These are phyloP conservation scores for Mortierella sp. DNA, from an alignment of 371 early-diverging fungal genomes.

Conservation along the genomic window DNA sequence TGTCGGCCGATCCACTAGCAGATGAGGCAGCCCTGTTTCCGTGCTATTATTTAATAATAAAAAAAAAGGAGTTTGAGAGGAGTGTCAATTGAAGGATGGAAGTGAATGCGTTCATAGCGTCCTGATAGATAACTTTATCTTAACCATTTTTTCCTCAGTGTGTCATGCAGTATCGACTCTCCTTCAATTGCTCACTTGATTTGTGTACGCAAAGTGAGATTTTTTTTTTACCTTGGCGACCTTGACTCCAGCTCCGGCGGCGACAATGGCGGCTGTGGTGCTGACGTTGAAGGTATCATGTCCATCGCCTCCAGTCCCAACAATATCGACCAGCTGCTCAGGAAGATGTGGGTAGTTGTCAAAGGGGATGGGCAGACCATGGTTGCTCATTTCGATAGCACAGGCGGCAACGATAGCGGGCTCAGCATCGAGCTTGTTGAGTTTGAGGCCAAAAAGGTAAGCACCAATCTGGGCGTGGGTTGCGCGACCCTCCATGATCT, in stretches of 20 bases:
- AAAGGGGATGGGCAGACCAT: constrained; percentile 71
- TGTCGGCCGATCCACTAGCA: constrained; percentile 94
- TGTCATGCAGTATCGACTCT: constrained; percentile 2
- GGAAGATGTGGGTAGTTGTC: constrained; percentile 58
- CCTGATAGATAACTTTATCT: constrained; percentile 19
- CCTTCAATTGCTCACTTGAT: neutral
- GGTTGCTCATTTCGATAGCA: constrained; percentile 75
- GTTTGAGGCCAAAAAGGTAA: constrained; percentile 83
- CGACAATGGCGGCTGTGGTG: constrained; percentile 93
- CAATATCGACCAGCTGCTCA: constrained; percentile 87
- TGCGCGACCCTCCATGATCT: constrained; percentile 84
- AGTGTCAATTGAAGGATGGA: neutral
- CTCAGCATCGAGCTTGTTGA: constrained; percentile 79
- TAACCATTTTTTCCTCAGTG: constrained; percentile 6
- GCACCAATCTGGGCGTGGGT: constrained; percentile 90
- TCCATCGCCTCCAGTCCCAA: constrained; percentile 99
- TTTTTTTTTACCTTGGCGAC: constrained; percentile 88
- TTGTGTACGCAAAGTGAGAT: neutral
- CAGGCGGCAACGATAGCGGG: constrained; percentile 87
- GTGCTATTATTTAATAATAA: constrained; percentile 70
- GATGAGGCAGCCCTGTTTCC: constrained; percentile 97
- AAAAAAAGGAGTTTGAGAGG: constrained; percentile 3
- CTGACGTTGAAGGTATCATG: constrained; percentile 97
- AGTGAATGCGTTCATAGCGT: constrained; percentile 2
- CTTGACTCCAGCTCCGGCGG: constrained; percentile 93